These are phyloP conservation scores for Chaetomiaceae sp. DNA, from an alignment of 2,329 filamentous ascomycete species.

Conservation along the genomic window DNA sequence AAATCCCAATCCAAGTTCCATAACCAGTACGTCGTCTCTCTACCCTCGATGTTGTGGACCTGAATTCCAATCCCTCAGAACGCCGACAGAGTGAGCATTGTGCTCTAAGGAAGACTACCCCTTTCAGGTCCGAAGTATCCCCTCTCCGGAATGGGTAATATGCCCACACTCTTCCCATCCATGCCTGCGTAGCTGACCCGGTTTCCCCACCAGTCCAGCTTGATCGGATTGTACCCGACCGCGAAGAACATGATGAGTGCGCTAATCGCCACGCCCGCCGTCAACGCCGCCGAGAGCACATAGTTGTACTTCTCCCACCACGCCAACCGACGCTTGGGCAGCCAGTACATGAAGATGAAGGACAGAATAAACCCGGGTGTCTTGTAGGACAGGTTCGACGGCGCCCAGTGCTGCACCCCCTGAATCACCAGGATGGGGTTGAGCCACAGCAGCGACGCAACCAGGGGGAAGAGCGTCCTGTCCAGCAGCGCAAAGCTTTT, in stretches of 20 bases:
- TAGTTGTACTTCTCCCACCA: constrained; percentile 47
- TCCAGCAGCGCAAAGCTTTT: constrained; percentile 33
- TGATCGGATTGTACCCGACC: constrained; percentile 35
- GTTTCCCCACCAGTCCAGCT: constrained; percentile 43
- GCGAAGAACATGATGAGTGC: constrained; percentile 42
- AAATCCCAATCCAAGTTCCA: too few relatives aligned
- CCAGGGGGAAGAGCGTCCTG: constrained; percentile 34
- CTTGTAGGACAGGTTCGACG: constrained; percentile 40
- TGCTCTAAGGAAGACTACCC: constrained; percentile 21
- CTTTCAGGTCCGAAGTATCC: constrained; percentile 33
- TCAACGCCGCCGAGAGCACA: constrained; percentile 39
- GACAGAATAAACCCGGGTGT: constrained; percentile 39
- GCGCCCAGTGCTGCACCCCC: constrained; percentile 41
- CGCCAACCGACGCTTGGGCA: constrained; percentile 35
- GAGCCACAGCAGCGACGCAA: constrained; percentile 38
- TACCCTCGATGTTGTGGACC: too few relatives aligned
- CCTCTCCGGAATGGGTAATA: constrained; percentile 29
- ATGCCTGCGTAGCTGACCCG: constrained; percentile 36
- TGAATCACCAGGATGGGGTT: constrained; percentile 39
- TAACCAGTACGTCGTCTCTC: too few relatives aligned
- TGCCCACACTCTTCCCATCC: constrained; percentile 28
- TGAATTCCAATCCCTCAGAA: too few relatives aligned
- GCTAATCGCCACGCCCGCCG: constrained; percentile 38
- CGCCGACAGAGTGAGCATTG: too few relatives aligned
- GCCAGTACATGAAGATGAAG: constrained; percentile 41